phyloP scores from a whole-genome alignment of 495 filamentous ascomycete genomes.

The Trichoderma gamsii region DNA sequence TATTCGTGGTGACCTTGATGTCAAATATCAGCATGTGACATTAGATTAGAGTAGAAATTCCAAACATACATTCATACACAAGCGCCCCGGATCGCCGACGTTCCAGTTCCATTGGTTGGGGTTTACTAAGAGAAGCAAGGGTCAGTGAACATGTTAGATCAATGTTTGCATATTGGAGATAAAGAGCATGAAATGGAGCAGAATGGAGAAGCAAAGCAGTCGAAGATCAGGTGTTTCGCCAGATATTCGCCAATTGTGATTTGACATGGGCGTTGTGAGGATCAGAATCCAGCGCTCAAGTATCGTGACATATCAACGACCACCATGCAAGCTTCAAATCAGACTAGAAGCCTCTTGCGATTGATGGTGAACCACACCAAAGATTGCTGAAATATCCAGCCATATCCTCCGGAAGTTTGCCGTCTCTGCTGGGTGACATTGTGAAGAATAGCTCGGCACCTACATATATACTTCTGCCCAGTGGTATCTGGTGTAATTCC shows the following conservation, averaged over 20 bases:
- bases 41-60: not conserved
- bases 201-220: not conserved
- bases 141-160: not conserved
- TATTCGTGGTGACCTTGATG: conserved; percentile 26
- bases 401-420: too few relatives aligned
- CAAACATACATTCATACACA: conserved; percentile 20
- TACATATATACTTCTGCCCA: conserved; percentile 11
- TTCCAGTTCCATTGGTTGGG: conserved; percentile 16
- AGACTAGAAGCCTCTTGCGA: too few relatives aligned
- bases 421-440: not conserved
- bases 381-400: too few relatives aligned
- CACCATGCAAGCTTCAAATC: too few relatives aligned
- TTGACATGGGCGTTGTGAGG: too few relatives aligned
- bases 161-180: not conserved
- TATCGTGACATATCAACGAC: too few relatives aligned
- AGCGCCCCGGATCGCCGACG: not conserved
- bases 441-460: not conserved
- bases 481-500: conserved; percentile 7
- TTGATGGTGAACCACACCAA: too few relatives aligned
- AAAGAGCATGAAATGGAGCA: not conserved
- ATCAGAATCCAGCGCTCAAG: too few relatives aligned
- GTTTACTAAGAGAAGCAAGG: not conserved
- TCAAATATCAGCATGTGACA: not conserved
- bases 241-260: too few relatives aligned
- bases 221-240: too few relatives aligned